These are phyloP conservation scores for Aspergillus persii DNA, from an alignment of 2,329 filamentous ascomycete species.

Conservation along the genomic window DNA sequence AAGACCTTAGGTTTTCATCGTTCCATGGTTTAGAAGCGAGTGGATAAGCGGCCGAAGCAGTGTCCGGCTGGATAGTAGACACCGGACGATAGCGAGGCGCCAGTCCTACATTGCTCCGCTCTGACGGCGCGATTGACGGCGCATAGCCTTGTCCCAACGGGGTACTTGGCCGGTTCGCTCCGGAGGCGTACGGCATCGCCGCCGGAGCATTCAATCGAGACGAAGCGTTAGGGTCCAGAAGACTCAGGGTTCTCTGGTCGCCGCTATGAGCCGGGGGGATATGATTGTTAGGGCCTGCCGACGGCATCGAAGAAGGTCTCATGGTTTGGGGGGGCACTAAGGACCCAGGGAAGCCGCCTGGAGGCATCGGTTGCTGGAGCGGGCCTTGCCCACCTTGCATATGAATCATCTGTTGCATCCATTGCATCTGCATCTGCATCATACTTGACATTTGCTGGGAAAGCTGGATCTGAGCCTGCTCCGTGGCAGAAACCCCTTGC, in stretches of 20 bases:
- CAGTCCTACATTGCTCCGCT: slow-evolving; percentile 89
- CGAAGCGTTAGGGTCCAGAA: slow-evolving; percentile 65
- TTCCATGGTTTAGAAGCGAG: slow-evolving; percentile 37
- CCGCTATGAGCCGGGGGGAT: slow-evolving; percentile 9
- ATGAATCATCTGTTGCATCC: slow-evolving; percentile 67
- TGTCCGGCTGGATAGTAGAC: slow-evolving; percentile 57
- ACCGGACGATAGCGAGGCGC: slow-evolving; percentile 90
- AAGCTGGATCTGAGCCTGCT: slow-evolving; percentile 76
- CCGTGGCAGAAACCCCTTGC: slow-evolving; percentile 54
- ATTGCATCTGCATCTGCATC: slow-evolving; percentile 94
- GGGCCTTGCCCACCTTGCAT: slow-evolving; percentile 58
- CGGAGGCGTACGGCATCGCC: slow-evolving; percentile 34
- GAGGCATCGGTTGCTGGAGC: slow-evolving; percentile 31
- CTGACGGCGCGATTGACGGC: slow-evolving; percentile 89
- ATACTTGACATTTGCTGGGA: slow-evolving; percentile 81
- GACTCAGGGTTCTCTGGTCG: slow-evolving; percentile 71
- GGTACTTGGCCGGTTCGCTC: slow-evolving; percentile 24
- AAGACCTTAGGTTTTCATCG: slow-evolving; percentile 33
- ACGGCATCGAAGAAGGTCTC: slow-evolving; percentile 51
- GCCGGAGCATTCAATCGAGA: slow-evolving; percentile 37
- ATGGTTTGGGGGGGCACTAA: slow-evolving; percentile 27
- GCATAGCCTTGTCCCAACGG: slow-evolving; percentile 58
- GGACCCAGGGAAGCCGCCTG: slow-evolving; percentile 24
- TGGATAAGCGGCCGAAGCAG: slow-evolving; percentile 32
- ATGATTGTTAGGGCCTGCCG: slow-evolving; percentile 24